phyloP scores from a whole-genome alignment of 1,139 yeast species.

The Arxiozyma slooffiae region DNA sequence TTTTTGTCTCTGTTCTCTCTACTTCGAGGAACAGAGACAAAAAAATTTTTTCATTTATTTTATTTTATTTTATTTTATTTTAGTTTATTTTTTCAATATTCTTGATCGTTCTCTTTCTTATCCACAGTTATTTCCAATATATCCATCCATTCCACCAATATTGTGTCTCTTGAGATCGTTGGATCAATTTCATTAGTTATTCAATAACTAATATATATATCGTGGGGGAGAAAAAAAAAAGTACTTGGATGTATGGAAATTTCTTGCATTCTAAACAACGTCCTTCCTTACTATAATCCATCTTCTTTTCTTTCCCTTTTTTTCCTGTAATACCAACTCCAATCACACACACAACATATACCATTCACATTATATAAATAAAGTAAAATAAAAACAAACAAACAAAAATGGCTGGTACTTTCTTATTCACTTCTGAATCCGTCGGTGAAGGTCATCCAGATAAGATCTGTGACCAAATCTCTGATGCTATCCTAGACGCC shows the following conservation, averaged over 20 bases:
- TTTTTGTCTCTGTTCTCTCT: no score
- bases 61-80: not conserved
- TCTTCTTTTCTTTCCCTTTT: not conserved
- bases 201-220: not conserved
- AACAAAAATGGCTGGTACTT: conserved; percentile 33
- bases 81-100: not conserved
- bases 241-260: no score
- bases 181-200: not conserved
- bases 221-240: no score
- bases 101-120: not conserved
- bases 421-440: conserved; percentile 90
- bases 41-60: not conserved
- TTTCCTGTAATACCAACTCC: not conserved
- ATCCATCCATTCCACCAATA: not conserved
- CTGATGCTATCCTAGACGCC: conserved; percentile 97
- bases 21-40: not conserved
- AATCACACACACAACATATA: not conserved
- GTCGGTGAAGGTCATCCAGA: conserved; percentile 99
- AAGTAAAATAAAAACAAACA: no score
- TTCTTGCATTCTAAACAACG: no score
- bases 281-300: no score
- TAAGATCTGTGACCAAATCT: conserved; percentile 98
- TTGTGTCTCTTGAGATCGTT: not conserved
- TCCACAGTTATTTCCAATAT: not conserved
- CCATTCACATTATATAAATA: no score